phyloP scores from a whole-genome alignment of 139 green algal genomes.

The Closterium sp. region DNA sequence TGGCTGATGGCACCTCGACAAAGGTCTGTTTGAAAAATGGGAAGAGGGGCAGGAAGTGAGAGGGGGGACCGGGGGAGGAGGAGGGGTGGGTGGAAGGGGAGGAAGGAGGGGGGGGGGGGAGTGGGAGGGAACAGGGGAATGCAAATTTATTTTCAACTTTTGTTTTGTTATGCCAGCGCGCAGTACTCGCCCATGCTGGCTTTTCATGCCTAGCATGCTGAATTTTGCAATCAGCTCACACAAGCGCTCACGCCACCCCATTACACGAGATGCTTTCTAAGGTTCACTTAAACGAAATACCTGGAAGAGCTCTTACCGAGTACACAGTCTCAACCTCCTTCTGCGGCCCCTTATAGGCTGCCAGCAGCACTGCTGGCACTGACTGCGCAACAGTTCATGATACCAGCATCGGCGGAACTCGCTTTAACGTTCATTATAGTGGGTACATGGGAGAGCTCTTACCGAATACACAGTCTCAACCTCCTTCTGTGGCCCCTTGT shows the following conservation, averaged over 20 bases:
- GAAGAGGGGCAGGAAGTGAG: neutral
- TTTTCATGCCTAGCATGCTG: neutral
- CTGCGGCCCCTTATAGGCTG: neutral
- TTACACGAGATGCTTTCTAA: neutral
- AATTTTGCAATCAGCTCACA: neutral
- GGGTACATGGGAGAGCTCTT: neutral
- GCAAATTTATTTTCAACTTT: too few species aligned
- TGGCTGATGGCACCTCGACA: slow-evolving; percentile 9
- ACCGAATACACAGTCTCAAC: slow-evolving; percentile 22
- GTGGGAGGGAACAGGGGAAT: too few species aligned
- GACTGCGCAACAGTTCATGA: neutral
- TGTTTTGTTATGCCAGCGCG: too few species aligned
- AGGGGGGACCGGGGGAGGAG: neutral
- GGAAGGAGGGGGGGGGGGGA: too few species aligned
- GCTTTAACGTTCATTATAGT: neutral
- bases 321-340: slow-evolving; percentile 10
- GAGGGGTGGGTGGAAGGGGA: too few species aligned
- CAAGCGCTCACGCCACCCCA: neutral
- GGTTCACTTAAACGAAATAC: neutral
- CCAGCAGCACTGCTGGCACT: neutral
- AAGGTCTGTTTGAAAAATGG: neutral
- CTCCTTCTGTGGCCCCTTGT: slow-evolving; percentile 16
- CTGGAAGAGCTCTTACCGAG: neutral
- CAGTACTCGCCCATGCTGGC: too few species aligned
- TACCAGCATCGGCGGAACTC: too few species aligned